phyloP scores from a whole-genome alignment of 2,329 filamentous ascomycete genomes.

The Alternaria infectoria region DNA sequence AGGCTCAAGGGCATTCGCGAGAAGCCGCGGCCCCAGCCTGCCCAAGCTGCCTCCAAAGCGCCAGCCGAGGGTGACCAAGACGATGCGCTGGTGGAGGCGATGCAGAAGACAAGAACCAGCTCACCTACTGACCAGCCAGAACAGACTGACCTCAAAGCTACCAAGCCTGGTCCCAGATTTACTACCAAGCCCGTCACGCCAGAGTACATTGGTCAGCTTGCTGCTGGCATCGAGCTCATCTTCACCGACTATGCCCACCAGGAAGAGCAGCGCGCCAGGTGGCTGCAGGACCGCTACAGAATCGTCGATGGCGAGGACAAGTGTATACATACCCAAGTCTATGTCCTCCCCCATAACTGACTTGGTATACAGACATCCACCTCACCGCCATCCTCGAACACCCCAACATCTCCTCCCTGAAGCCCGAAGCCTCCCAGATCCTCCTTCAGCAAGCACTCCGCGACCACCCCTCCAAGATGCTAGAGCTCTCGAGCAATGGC shows the following conservation, averaged over 20 bases:
- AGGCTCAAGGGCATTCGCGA: constrained; percentile 41
- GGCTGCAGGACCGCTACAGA: constrained; percentile 36
- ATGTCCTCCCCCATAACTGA: neutral
- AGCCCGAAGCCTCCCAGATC: constrained; percentile 38
- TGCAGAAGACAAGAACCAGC: constrained; percentile 31
- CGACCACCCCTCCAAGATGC: constrained; percentile 17
- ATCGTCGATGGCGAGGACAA: constrained; percentile 30
- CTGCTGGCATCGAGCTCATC: constrained; percentile 41
- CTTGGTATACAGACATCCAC: constrained; percentile 34
- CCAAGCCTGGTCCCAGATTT: constrained; percentile 26
- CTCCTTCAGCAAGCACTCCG: constrained; percentile 37
- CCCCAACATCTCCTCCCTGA: constrained; percentile 37
- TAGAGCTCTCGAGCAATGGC: constrained; percentile 35
- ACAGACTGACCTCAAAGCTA: constrained; percentile 10
- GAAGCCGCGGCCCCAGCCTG: constrained; percentile 14
- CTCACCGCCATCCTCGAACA: constrained; percentile 41
- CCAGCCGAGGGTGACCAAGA: constrained; percentile 16
- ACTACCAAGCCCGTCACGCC: constrained; percentile 24
- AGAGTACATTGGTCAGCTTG: constrained; percentile 40
- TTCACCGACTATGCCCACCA: constrained; percentile 48
- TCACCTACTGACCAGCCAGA: constrained; percentile 21
- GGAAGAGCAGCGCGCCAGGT: constrained; percentile 27
- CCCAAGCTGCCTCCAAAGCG: neutral
- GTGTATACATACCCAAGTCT: constrained; percentile 19
- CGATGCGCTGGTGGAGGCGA: constrained; percentile 31